Evolutionary conservation across 202 grass and related monocot genomes (phyloP).

Genomic region (Eragrostis tef): DNA sequence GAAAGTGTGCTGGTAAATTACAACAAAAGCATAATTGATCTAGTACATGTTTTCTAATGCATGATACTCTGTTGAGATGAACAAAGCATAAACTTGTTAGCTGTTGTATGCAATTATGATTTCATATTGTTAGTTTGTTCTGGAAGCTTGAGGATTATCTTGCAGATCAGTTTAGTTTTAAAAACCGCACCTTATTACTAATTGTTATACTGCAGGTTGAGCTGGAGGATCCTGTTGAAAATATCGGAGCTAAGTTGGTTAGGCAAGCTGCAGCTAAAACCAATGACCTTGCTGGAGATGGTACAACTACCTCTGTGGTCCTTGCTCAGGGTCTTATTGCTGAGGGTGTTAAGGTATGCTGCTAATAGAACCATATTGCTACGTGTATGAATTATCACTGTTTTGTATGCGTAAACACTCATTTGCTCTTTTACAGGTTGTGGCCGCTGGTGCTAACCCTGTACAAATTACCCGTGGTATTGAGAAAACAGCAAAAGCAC

Average conservation of each 20-base stretch:
- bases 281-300: constrained; percentile 97
- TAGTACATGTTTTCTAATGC: not conserved
- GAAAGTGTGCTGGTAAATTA: not conserved
- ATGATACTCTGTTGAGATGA: not conserved
- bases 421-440: constrained; percentile 60
- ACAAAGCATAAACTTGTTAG: not conserved
- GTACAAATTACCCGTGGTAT: constrained; percentile 99
- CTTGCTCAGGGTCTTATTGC: constrained; percentile 98
- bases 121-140: constrained; percentile 14
- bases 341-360: constrained; percentile 90
- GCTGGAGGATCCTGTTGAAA: constrained; percentile 95
- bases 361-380: not conserved
- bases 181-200: not conserved
- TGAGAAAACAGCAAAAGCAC: constrained; percentile 86
- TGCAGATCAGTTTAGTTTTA: constrained; percentile 3
- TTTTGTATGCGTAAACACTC: not conserved
- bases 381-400: not conserved
- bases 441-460: constrained; percentile 96
- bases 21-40: not conserved
- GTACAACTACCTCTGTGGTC: constrained; percentile 97
- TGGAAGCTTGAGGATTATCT: constrained; percentile 12
- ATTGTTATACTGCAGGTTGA: constrained; percentile 60
- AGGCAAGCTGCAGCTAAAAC: constrained; percentile 99
- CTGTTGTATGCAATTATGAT: not conserved
- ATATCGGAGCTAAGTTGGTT: constrained; percentile 97